Conservation (phyloP, 2,329 filamentous ascomycete species). For the Paracoccidioides brasiliensis region DNA sequence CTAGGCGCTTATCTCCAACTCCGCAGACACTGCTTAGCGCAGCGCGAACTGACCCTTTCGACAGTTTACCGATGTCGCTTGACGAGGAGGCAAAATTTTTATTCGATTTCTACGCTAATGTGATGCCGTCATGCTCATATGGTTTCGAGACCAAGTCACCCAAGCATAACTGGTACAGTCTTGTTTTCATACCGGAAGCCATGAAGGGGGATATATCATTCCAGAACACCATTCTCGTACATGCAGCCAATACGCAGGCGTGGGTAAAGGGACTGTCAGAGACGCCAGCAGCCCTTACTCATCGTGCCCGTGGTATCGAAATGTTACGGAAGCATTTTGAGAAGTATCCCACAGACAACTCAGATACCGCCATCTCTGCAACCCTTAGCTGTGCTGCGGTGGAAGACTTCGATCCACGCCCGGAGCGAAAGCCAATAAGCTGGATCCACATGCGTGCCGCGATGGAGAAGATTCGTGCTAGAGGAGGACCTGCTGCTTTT, state of each 20-base stretch:
- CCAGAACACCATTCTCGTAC: slow-evolving; percentile 27
- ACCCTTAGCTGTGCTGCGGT: slow-evolving; percentile 28
- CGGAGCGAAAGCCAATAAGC: slow-evolving; percentile 24
- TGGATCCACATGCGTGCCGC: slow-evolving; percentile 31
- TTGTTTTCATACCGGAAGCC: slow-evolving; percentile 28
- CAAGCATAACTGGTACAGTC: slow-evolving; percentile 27
- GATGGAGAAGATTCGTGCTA: slow-evolving; percentile 25
- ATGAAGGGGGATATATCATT: slow-evolving; percentile 28
- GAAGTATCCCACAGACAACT: slow-evolving; percentile 21
- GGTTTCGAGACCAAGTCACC: slow-evolving; percentile 22
- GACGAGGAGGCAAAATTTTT: slow-evolving; percentile 20
- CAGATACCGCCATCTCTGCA: slow-evolving; percentile 27
- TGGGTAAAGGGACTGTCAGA: slow-evolving; percentile 26
- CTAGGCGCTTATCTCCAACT: slow-evolving; percentile 9
- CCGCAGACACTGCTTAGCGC: slow-evolving; percentile 24
- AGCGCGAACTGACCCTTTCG: slow-evolving; percentile 27
- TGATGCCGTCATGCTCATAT: slow-evolving; percentile 29
- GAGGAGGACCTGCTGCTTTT: slow-evolving; percentile 26
- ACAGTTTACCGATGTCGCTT: slow-evolving; percentile 22
- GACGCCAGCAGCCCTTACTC: slow-evolving; percentile 19
- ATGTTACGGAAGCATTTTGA: slow-evolving; percentile 24
- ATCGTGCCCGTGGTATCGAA: slow-evolving; percentile 21
- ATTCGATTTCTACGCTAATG: slow-evolving; percentile 30
- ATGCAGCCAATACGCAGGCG: slow-evolving; percentile 26
- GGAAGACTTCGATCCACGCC: slow-evolving; percentile 28